Evolutionary conservation across 768 basidiomycete genomes (phyloP), one percentile per base, ranked within the genome.

Genomic region (Lentinus brumalis): DNA sequence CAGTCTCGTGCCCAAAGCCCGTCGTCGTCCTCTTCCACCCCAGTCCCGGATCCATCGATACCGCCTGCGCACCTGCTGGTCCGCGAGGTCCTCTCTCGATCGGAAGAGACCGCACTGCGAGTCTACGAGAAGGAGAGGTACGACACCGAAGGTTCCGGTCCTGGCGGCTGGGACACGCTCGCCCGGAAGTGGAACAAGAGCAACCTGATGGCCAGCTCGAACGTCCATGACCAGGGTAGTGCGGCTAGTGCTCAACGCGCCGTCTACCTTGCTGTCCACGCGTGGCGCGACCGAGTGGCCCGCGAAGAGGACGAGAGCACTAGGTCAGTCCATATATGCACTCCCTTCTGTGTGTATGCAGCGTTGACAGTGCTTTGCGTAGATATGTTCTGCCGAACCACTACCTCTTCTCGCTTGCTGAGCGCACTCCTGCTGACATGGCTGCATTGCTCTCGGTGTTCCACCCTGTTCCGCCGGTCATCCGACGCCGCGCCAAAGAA

Each of bases 261-360:
- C 39, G 84, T 94, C 15, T 94, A 91, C 73, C 84, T 78, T 59
- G 78, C 79, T 2, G 78, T 96, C 12, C 92, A 96, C 73, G 78
- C 76, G 38, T 98, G 95, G 96, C 80, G 96, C 60, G 95, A 98
- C 72, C 69, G 71, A 11, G 75, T 87, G 1, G 91, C 92, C 2
- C 79, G 92, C 52, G 85, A 88, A 57, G 91, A 94, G 67, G 96
- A 98, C 70, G 95, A 97, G 74, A 92, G 91, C 69, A 82, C 83
- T 9, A 77, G 88, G 88, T 94, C 70, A 47, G 84, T 75, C 3
- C 11, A 56, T 39, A 21, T 40, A 32, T 15, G 16, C 31, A 18
- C 9, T 40, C 4, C 21, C 32, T 0, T 16, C n/a, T 15, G 30
- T 39, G 35, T 18, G 46, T 21, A 12, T 26, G 46, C 11, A 49